phyloP scores from a whole-genome alignment of 257 asterid genomes.

The Perilla frutescens region DNA sequence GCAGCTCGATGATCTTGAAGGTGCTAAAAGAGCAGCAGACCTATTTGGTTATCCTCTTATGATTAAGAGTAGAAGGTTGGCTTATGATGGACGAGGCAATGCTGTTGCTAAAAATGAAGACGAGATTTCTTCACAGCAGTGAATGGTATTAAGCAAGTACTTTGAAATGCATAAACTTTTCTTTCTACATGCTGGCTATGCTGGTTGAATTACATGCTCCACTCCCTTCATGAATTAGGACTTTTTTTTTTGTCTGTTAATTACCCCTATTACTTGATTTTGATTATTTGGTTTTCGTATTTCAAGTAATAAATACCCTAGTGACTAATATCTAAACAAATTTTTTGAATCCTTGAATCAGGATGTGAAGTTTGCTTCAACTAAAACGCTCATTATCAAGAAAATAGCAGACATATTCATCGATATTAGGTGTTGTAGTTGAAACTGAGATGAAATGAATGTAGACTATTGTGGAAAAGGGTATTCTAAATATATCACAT shows the following conservation, averaged over 20 bases:
- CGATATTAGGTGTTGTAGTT: constrained; percentile 7
- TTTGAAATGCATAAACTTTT: background rate
- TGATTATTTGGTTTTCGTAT: too few relatives aligned
- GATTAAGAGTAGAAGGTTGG: constrained; percentile 93
- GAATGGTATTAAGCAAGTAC: constrained; percentile 55
- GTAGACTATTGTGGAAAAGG: background rate
- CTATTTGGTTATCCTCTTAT: constrained; percentile 89
- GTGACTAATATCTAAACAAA: too few relatives aligned
- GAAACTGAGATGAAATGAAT: constrained; percentile 26
- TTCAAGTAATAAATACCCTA: too few relatives aligned
- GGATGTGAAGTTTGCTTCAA: too few relatives aligned
- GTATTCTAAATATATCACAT: background rate
- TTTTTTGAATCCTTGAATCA: too few relatives aligned
- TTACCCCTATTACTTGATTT: too few relatives aligned
- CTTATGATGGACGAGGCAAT: constrained; percentile 98
- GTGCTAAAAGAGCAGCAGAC: constrained; percentile 79
- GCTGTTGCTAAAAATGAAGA: constrained; percentile 82
- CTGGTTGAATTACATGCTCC: background rate
- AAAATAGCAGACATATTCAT: background rate
- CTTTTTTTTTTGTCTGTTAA: too few relatives aligned
- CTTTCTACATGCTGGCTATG: background rate
- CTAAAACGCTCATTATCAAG: too few relatives aligned
- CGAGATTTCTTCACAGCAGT: constrained; percentile 67
- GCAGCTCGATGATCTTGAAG: constrained; percentile 81
- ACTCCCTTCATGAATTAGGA: too few relatives aligned